Conservation (phyloP, 768 basidiomycete species). For the Nidularia pulvinata region DNA sequence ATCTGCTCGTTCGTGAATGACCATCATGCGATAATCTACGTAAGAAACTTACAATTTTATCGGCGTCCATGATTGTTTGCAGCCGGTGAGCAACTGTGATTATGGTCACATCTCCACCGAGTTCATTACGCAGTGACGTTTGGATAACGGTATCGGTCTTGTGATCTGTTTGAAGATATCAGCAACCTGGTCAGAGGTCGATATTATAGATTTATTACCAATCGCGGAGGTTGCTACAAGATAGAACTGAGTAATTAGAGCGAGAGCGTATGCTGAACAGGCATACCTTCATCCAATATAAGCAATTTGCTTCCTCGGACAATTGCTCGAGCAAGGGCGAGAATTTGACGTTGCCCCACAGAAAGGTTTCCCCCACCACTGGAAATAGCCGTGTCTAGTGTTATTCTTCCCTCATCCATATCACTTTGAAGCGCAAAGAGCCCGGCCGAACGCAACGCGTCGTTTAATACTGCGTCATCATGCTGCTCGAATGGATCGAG, state of each 20-base stretch:
- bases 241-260: slow-evolving; percentile 2
- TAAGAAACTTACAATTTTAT: slow-evolving; percentile 40
- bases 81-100: slow-evolving; percentile 73
- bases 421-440: slow-evolving; percentile 35
- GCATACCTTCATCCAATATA: slow-evolving; percentile 60
- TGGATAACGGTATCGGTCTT: slow-evolving; percentile 73
- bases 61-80: slow-evolving; percentile 69
- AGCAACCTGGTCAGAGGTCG: neutral
- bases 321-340: slow-evolving; percentile 65
- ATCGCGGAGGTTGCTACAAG: slow-evolving; percentile 43
- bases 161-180: slow-evolving; percentile 35
- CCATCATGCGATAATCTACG: slow-evolving; percentile 8
- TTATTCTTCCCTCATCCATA: slow-evolving; percentile 47
- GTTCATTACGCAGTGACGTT: slow-evolving; percentile 63
- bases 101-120: slow-evolving; percentile 57
- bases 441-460: slow-evolving; percentile 37
- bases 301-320: slow-evolving; percentile 58
- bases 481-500: slow-evolving; percentile 67
- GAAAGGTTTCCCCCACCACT: slow-evolving; percentile 73
- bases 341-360: slow-evolving; percentile 74
- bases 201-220: slow-evolving; percentile 24
- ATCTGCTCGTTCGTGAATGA: slow-evolving; percentile 24
- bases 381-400: slow-evolving; percentile 41
- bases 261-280: slow-evolving; percentile 5
- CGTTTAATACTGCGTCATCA: slow-evolving; percentile 44